These are phyloP conservation scores for Fomitopsis palustris DNA, from an alignment of 1,284 basidiomycete species.

Conservation along the genomic window DNA sequence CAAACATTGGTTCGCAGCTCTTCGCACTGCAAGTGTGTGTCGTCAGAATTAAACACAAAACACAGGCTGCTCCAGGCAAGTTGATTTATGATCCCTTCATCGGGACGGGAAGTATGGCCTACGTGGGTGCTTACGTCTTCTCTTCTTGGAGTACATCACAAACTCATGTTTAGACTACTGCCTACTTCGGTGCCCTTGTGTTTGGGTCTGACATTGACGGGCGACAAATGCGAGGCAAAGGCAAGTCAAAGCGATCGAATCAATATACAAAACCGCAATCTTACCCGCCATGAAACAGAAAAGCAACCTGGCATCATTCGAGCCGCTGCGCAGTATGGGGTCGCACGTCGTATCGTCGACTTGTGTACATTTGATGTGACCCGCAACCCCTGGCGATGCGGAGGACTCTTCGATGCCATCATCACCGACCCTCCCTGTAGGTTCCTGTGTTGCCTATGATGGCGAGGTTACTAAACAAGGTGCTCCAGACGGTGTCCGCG, in stretches of 20 bases:
- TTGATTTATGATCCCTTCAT: conserved; percentile 96
- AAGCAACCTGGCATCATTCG: conserved; percentile 69
- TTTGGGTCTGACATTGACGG: conserved; percentile 98
- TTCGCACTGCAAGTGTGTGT: too few species aligned
- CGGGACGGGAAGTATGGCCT: conserved; percentile 96
- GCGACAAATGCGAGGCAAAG: conserved; percentile 93
- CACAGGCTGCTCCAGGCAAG: conserved; percentile 81
- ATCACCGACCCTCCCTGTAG: conserved; percentile 91
- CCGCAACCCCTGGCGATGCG: conserved; percentile 83
- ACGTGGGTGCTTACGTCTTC: conserved; percentile 45
- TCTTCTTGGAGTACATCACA: conserved; percentile 6
- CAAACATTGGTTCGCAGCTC: conserved; percentile 71
- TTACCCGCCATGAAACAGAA: conserved; percentile 35
- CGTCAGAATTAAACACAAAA: too few species aligned
- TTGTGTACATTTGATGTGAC: conserved; percentile 91
- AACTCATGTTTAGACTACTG: conserved; percentile 54
- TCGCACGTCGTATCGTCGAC: conserved; percentile 75
- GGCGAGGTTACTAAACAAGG: neutral
- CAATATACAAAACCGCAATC: neutral
- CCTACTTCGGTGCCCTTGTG: conserved; percentile 85
- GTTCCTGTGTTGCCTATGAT: conserved; percentile 19
- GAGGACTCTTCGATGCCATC: conserved; percentile 91
- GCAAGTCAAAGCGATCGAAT: conserved; percentile 28
- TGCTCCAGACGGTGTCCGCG: conserved; percentile 83
- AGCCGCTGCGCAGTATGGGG: conserved; percentile 85